Evolutionary conservation across 441 rosid genomes (phyloP), one percentile per base, ranked within the genome.

Genomic region (Manihot esculenta): DNA sequence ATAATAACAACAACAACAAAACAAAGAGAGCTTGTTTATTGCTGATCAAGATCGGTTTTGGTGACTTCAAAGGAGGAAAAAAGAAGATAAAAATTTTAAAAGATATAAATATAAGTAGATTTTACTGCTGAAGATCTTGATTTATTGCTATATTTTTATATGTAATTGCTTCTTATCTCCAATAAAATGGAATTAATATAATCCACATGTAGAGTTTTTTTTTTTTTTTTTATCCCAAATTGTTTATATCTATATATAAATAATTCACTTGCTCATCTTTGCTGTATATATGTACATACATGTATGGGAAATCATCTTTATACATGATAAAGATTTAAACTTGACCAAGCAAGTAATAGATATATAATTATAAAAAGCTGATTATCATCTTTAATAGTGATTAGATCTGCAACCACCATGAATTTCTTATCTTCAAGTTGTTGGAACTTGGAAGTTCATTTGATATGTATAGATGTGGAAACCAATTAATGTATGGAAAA

Each of bases 271-370:
- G 7, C 23, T 24, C 14, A 24, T 6, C 3, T 62, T 8, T 47
- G 20, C 33, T 9, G 17, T 3, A 62, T 15, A 9, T n/a, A n/a
- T n/a, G n/a, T n/a, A n/a, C n/a, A n/a, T n/a, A n/a, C n/a, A n/a
- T n/a, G n/a, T n/a, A n/a, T n/a, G n/a, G n/a, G n/a, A 76, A 58
- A 30, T 77, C 79, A 44, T 66, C 81, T 50, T 78, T 81, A 66
- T 81, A 66, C 66, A 64, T 10, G 53, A 50, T 15, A 67, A 56
- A 45, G 72, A 55, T 24, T 60, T 59, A 62, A 79, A 74, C 76
- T 17, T 57, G 64, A 68, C 41, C 33, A 74, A 79, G 33, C 77
- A 79, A 86, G 80, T 84, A 77, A 38, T n/a, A 21, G 5, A 41
- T 13, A 47, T n/a, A n/a, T n/a, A n/a, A n/a, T n/a, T n/a, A n/a